A percentile compares a stretch with the other conserved stretches of the same genome.
Evolutionary conservation across 2,329 filamentous ascomycete species (phyloP).

Genomic region (Phyllosticta ampelicida): DNA sequence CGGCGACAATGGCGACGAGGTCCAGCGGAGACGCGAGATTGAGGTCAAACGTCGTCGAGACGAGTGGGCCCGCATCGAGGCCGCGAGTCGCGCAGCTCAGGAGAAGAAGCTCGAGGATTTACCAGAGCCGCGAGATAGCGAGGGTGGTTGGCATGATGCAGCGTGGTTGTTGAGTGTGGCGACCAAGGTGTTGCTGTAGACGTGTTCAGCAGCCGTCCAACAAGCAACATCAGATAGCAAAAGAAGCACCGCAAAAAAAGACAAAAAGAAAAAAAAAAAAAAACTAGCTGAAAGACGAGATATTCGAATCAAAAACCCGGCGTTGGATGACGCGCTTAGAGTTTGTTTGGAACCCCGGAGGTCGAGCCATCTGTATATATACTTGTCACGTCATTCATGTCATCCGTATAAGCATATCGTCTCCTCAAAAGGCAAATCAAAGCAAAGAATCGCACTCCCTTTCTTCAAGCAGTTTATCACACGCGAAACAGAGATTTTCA

Average conservation of each 20-base stretch:
- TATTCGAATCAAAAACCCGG: too few relatives aligned
- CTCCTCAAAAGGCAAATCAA: too few relatives aligned
- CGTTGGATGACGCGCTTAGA: not conserved
- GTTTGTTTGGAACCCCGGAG: not conserved
- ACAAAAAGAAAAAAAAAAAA: not conserved
- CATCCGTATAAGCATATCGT: too few relatives aligned
- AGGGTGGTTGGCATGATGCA: constrained; percentile 47
- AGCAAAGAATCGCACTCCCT: too few relatives aligned
- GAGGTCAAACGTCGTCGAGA: constrained; percentile 27
- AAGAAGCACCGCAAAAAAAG: too few relatives aligned
- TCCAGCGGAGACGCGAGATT: constrained; percentile 21
- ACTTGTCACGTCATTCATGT: too few relatives aligned
- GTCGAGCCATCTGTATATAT: too few relatives aligned
- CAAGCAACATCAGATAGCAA: too few relatives aligned
- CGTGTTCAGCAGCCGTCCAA: not conserved
- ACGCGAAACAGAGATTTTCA: too few relatives aligned
- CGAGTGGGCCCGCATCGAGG: constrained; percentile 10
- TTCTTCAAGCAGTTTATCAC: too few relatives aligned
- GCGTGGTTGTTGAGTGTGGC: constrained; percentile 48
- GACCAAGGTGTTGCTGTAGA: constrained; percentile 30
- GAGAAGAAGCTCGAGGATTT: constrained; percentile 11
- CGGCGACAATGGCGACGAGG: constrained; percentile 23
- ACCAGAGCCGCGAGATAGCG: constrained; percentile 18
- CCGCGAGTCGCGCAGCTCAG: constrained; percentile 14
- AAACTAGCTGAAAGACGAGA: too few relatives aligned